A percentile compares a stretch with the other conserved stretches of the same genome.
phyloP scores from a whole-genome alignment of 257 asterid genomes.

The Paraleonurus japonicus region DNA sequence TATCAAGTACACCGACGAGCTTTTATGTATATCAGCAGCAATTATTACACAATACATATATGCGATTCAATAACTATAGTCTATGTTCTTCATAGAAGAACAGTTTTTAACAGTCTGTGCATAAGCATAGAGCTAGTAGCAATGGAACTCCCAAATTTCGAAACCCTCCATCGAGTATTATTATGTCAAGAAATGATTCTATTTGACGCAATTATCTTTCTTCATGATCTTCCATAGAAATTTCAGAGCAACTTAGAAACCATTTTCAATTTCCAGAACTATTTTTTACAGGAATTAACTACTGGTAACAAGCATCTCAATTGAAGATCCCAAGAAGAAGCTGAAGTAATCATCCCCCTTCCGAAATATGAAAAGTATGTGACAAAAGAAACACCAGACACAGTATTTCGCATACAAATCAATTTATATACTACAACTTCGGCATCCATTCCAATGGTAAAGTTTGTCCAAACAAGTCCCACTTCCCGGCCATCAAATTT shows the following conservation, averaged over 20 bases:
- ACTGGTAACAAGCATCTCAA: background rate
- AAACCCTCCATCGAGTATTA: background rate
- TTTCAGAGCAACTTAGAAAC: background rate
- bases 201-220: background rate
- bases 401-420: conserved; percentile 13
- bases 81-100: background rate
- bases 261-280: background rate
- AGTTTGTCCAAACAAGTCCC: background rate
- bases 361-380: background rate
- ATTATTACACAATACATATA: background rate
- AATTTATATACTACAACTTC: background rate
- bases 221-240: background rate
- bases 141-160: background rate
- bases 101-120: background rate
- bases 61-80: background rate
- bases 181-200: conserved; percentile 11
- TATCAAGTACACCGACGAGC: background rate
- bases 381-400: conserved; percentile 9
- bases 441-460: conserved; percentile 3
- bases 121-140: background rate
- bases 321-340: conserved; percentile 4
- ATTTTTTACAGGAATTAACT: background rate
- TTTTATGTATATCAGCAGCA: background rate
- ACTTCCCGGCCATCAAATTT: conserved; percentile 8
- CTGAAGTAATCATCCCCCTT: background rate